A percentile compares a stretch with the other conserved stretches of the same genome.
phyloP scores from a whole-genome alignment of 1,139 yeast species.

The Hansenula anomala region DNA sequence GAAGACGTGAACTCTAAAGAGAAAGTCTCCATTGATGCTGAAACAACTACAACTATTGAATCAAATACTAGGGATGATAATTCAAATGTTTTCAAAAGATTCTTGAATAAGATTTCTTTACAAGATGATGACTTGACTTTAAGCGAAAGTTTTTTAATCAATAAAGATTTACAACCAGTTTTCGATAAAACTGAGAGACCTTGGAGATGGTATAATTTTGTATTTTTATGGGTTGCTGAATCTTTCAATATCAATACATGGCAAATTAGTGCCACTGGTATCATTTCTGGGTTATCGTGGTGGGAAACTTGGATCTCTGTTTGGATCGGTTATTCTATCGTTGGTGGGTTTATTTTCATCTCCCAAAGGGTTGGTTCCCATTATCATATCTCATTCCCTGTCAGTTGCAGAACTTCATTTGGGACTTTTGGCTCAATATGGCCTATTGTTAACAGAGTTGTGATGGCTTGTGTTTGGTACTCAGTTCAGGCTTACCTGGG shows the following conservation, averaged over 20 bases:
- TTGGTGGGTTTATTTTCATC: constrained; percentile 56
- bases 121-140: constrained; percentile 28
- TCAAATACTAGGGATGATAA: not conserved
- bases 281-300: constrained; percentile 72
- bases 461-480: constrained; percentile 31
- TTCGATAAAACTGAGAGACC: constrained; percentile 56
- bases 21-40: constrained; percentile 4
- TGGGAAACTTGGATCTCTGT: constrained; percentile 91
- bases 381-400: constrained; percentile 27
- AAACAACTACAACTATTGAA: constrained; percentile 5
- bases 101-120: constrained; percentile 11
- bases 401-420: constrained; percentile 25
- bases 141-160: constrained; percentile 57
- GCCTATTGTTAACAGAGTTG: constrained; percentile 29
- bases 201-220: constrained; percentile 80
- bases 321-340: constrained; percentile 65
- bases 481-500: too few relatives aligned
- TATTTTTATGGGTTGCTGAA: constrained; percentile 82
- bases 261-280: constrained; percentile 83
- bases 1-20: not conserved
- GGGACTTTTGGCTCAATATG: constrained; percentile 29
- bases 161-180: constrained; percentile 74
- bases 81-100: not conserved
- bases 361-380: constrained; percentile 49
- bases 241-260: constrained; percentile 85